Base-by-base conservation (phyloP, 768 basidiomycete species). In the Boletus huronensis region DNA sequence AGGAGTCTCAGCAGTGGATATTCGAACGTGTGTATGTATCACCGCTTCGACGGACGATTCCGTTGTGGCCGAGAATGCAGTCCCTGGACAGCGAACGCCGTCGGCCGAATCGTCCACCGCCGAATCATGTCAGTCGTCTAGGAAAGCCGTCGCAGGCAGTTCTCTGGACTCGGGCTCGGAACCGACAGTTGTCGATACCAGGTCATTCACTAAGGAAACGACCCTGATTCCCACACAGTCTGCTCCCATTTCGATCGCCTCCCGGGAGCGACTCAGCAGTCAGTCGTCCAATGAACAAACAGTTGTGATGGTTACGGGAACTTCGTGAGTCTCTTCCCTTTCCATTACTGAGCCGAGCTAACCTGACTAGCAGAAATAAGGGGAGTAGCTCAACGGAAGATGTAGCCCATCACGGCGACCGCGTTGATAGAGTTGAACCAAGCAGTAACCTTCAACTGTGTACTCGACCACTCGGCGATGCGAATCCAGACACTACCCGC, bases 311-410 rank as follows among this genome's bases (percentile, higher is more conserved):
- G 35, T 29, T 6, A 3, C 25, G 17, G 23, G 3, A 21, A 23
- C 21, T 10, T 19, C 16, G 61, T 64, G 10, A 9, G 61, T 53
- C 34, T 34, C 19, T 28, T 39, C 49, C 13, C 19, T 43, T 49
- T 31, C 9, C 14, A 3, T 7, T 16, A 7, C 21, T 14, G 42
- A 13, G 7, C 9, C 17, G 14, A 23, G n/a, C 31, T 64, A 13
- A 63, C 35, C 6, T 31, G 7, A 0, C 11, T 17, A 5, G 21
- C 28, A 57, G 59, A 21, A 34, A 42, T 7, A 36, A 51, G 8
- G 3, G 7, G 25, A 11, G 13, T n/a, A 40, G 31, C 14, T 26
- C 25, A 17, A 17, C 46, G 6, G 26, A 43, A 11, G 43, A 35
- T 5, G 34, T 13, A 2, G 16, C 1, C 26, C 13, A 9, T 16